Base-by-base conservation (phyloP, 78 protist genomes). In the Dictyostelium purpureum region DNA sequence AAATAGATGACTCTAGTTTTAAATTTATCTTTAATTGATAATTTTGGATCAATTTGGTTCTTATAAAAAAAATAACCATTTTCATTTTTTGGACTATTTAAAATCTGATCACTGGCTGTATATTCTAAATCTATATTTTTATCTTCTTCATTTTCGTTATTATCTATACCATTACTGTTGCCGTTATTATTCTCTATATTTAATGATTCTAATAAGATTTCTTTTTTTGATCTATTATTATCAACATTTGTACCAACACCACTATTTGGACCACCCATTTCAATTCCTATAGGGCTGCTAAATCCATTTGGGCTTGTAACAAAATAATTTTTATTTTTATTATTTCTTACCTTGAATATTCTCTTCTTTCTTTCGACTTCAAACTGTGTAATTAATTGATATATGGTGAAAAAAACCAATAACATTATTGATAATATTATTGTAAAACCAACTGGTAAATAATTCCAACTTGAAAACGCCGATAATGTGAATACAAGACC, bases 391-490 rank as follows among this genome's bases (percentile, higher is more conserved):
- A 35, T 40, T 9, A 52, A 57, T 26, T 57, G 51, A 38, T 52
- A 26, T 6, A 57, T 40, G 35, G 45, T 77, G 33, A 2, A 40
- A 11, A 21, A 31, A 38, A 57, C 3, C 18, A 24, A 24, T 14
- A 77, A 40, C 26, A 26, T 5, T 0, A 52, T 24, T 52, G 42
- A 52, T 16, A 11, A 11, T 0, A 77, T 21, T 5, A 75, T 21
- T 9, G 70, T 52, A n/a, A 74, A 10, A 18, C 43, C 45, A 19
- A 85, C 71, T 10, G 56, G 21, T 21, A 85, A 14, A 85, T 73
- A 85, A 24, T 70, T 47, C 82, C 92, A 85, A 35, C 81, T 49
- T 45, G 83, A 73, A 40, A 73, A 42, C 10, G 92, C 42, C n/a
- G 70, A 18, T 6, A 85, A 1, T 2, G 59, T 35, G 18, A 85